phyloP scores from a whole-genome alignment of 176 grass and related monocot genomes.

The Eremochloa ophiuroides region DNA sequence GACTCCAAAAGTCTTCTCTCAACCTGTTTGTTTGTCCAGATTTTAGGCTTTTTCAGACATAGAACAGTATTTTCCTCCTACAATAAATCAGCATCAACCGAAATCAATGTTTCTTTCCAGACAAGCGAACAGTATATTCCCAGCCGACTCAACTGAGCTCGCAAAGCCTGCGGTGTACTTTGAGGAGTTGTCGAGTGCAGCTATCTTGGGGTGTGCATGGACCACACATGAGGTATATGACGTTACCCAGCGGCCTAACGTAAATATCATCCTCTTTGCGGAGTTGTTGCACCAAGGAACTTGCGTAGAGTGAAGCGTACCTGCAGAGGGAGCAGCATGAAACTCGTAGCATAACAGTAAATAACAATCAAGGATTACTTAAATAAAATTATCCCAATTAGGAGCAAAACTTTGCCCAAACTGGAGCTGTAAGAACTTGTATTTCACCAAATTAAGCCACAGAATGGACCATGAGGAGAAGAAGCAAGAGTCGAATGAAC shows the following conservation, averaged over 20 bases:
- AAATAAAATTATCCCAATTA: background rate
- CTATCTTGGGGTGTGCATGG: conserved; percentile 64
- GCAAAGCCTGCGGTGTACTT: conserved; percentile 50
- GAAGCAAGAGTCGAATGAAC: background rate
- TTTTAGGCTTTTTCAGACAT: too few species aligned
- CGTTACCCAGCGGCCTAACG: conserved; percentile 74
- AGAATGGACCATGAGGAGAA: background rate
- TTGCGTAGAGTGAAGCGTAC: conserved; percentile 67
- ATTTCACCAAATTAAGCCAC: background rate
- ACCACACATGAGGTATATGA: conserved; percentile 94
- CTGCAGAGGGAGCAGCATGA: conserved; percentile 21
- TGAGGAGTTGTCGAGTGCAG: conserved; percentile 63
- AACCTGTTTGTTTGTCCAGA: too few species aligned
- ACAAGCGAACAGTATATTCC: too few species aligned
- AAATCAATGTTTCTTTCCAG: too few species aligned
- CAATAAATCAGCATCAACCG: too few species aligned
- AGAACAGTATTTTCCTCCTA: too few species aligned
- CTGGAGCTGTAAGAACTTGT: background rate
- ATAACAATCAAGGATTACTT: background rate
- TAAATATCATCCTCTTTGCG: conserved; percentile 78
- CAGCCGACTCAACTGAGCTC: conserved; percentile 22
- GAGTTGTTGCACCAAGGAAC: conserved; percentile 69
- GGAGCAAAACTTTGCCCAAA: background rate
- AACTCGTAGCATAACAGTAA: background rate
- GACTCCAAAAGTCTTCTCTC: background rate